Conservation (phyloP, 1,284 basidiomycete species). For the Malassezia vespertilionis region DNA sequence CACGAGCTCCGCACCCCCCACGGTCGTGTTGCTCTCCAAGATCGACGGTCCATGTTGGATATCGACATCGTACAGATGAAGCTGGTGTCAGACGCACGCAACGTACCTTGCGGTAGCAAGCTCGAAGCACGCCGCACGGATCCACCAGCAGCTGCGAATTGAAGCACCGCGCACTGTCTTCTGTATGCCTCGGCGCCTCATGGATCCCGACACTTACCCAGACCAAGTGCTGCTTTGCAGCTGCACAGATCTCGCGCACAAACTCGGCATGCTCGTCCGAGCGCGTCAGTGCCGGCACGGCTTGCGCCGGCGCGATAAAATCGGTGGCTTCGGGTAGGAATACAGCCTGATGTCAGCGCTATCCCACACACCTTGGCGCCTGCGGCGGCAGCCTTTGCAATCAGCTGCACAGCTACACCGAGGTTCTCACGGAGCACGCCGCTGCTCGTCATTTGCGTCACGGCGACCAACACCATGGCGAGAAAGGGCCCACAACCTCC, state of each 20-base stretch:
- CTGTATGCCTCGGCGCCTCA: constrained; percentile 42
- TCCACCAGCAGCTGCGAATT: constrained; percentile 52
- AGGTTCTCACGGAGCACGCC: constrained; percentile 37
- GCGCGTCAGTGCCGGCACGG: constrained; percentile 32
- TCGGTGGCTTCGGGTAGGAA: constrained; percentile 47
- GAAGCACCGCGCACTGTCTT: constrained; percentile 47
- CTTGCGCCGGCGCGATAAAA: constrained; percentile 50
- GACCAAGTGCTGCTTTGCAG: constrained; percentile 48
- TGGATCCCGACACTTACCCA: constrained; percentile 51
- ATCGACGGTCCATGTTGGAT: constrained; percentile 45
- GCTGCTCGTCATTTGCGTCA: constrained; percentile 35
- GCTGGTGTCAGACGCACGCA: background rate
- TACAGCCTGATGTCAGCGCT: constrained; percentile 2
- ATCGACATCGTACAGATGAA: constrained; percentile 53
- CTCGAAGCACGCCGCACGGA: constrained; percentile 45
- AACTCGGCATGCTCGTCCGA: constrained; percentile 37
- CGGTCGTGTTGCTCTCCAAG: constrained; percentile 46
- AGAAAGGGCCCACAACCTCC: background rate
- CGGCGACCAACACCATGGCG: constrained; percentile 36
- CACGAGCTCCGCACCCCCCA: constrained; percentile 46
- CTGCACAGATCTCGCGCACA: constrained; percentile 44
- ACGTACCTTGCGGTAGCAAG: constrained; percentile 49
- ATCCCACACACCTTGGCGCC: constrained; percentile 7
- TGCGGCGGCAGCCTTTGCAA: constrained; percentile 46
- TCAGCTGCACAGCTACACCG: constrained; percentile 26